Evolutionary conservation across 83 land plant genomes (phyloP).

Genomic region (Picea mariana): DNA sequence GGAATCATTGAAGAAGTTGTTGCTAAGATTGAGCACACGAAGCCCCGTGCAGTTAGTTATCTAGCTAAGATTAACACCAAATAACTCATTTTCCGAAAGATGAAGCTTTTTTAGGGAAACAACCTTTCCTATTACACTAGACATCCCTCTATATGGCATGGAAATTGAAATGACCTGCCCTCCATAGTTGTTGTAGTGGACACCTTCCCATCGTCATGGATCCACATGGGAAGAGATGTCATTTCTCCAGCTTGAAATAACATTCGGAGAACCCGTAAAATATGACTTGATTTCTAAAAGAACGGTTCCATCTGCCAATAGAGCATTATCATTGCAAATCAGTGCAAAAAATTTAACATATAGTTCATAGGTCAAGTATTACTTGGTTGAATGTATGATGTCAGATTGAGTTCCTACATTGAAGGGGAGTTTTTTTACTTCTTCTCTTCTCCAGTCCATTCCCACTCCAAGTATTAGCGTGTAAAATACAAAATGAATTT

Average conservation of each 20-base stretch:
- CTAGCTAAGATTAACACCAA: neutral
- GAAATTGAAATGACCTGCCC: neutral
- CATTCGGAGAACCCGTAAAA: neutral
- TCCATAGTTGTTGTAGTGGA: neutral
- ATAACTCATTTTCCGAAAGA: neutral
- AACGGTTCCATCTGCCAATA: too few species aligned
- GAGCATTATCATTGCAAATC: too few species aligned
- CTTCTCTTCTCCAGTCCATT: too few species aligned
- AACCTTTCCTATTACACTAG: neutral
- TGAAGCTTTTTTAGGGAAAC: neutral
- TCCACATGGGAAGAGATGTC: neutral
- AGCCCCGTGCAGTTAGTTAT: slow-evolving; percentile 13
- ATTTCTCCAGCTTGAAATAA: neutral
- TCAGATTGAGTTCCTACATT: too few species aligned
- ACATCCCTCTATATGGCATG: neutral
- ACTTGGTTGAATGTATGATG: too few species aligned
- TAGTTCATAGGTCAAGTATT: too few species aligned
- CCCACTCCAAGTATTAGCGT: too few species aligned
- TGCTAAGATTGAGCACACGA: slow-evolving; percentile 29
- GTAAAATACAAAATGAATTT: too few species aligned
- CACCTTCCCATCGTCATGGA: neutral
- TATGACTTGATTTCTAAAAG: neutral
- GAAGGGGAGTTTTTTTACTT: too few species aligned
- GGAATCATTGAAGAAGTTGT: slow-evolving; percentile 32
- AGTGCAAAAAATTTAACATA: too few species aligned